A percentile compares a stretch with the other conserved stretches of the same genome.
phyloP scores from a whole-genome alignment of 441 rosid species.

The Pelargonium citronellum region DNA sequence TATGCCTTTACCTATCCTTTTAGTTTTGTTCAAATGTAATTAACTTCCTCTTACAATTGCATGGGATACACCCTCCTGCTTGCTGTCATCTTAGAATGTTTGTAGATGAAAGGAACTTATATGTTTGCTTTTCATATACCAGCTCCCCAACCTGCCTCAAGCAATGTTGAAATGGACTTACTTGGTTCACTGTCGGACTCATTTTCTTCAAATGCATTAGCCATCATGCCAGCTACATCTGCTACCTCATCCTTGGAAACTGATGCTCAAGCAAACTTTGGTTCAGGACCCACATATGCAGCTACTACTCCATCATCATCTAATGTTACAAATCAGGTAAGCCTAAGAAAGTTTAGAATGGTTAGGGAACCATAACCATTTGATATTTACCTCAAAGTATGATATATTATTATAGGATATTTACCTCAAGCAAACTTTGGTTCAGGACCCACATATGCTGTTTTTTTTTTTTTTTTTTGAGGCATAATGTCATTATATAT shows the following conservation, averaged over 20 bases:
- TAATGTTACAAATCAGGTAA: constrained; percentile 52
- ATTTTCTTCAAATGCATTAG: constrained; percentile 32
- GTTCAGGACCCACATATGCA: constrained; percentile 44
- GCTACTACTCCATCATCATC: constrained; percentile 37
- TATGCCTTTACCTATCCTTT: neutral
- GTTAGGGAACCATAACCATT: neutral
- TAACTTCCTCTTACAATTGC: neutral
- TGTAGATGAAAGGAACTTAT: constrained; percentile 25
- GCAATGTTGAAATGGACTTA: constrained; percentile 67
- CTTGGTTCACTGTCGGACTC: constrained; percentile 73
- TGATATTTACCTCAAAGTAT: neutral
- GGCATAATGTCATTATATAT: neutral
- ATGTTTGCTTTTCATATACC: constrained; percentile 2
- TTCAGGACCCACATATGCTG: constrained; percentile 35
- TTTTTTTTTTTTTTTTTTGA: neutral
- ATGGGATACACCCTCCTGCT: neutral
- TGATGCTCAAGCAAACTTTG: constrained; percentile 33
- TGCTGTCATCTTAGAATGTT: constrained; percentile 8
- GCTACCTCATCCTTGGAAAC: constrained; percentile 36
- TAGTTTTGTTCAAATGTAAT: neutral
- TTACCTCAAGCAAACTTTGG: constrained; percentile 30
- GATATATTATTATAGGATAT: neutral
- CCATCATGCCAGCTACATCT: constrained; percentile 58
- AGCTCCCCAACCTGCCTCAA: constrained; percentile 42
- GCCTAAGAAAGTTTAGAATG: neutral